These are phyloP conservation scores for Monosporozyma solicola DNA, from an alignment of 805 yeast genomes.

Conservation along the genomic window DNA sequence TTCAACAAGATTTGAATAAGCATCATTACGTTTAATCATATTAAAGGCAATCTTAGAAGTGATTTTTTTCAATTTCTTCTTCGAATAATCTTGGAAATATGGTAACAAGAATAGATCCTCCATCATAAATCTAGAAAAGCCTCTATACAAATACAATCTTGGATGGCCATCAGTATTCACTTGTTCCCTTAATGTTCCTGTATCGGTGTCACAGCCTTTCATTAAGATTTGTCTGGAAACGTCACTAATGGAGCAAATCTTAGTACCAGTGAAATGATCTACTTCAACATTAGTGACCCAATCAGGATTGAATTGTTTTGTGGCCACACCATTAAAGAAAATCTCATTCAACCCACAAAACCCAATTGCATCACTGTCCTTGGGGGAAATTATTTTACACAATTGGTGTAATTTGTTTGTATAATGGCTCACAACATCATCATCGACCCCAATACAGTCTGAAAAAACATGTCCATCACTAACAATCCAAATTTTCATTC, in stretches of 20 bases:
- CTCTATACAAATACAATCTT: constrained; percentile 44
- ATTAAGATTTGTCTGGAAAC: constrained; percentile 34
- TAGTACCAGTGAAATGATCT: constrained; percentile 33
- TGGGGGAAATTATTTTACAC: constrained; percentile 31
- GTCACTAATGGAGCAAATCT: constrained; percentile 32
- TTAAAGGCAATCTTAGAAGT: constrained; percentile 50
- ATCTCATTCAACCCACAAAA: constrained; percentile 36
- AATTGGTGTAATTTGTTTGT: constrained; percentile 37
- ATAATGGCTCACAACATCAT: constrained; percentile 42
- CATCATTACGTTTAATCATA: constrained; percentile 58
- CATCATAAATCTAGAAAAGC: constrained; percentile 50
- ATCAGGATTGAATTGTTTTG: constrained; percentile 19
- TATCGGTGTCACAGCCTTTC: constrained; percentile 43
- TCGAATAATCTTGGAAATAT: constrained; percentile 33
- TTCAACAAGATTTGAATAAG: constrained; percentile 55
- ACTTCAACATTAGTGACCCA: constrained; percentile 27
- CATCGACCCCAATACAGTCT: constrained; percentile 56
- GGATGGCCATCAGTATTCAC: constrained; percentile 48
- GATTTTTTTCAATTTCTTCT: constrained; percentile 41
- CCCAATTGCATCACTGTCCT: constrained; percentile 28
- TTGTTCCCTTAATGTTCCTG: constrained; percentile 58
- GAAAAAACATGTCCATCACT: constrained; percentile 61
- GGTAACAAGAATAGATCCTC: constrained; percentile 45
- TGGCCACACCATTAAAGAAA: constrained; percentile 28
- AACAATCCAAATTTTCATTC: constrained; percentile 46